Evolutionary conservation across 2,329 filamentous ascomycete genomes (phyloP), one percentile per base, ranked within the genome.

Genomic region (Xylariales sp.): DNA sequence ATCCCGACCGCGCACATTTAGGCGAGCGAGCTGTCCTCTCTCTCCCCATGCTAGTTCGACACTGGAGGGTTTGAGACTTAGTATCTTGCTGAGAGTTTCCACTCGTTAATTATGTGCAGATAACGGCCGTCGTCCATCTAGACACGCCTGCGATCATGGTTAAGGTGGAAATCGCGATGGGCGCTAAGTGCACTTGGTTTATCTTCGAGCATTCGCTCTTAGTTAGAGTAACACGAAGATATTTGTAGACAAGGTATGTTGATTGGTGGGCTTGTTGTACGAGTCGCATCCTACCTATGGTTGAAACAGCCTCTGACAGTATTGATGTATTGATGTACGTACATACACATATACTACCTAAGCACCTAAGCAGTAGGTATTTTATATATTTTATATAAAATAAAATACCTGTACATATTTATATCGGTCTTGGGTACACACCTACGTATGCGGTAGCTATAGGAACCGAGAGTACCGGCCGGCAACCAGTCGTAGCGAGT

Each of bases 401-500:
- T 39, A 39, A 10, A 39, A 16, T 52, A n/a, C 49, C 49, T 5
- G 14, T 2, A 32, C 14, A 18, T 55, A 55, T 41, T 3, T 14
- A 23, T 43, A 56, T 30, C 39, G 54, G 32, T 45, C 36, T 52
- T n/a, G 49, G 39, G 36, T 56, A 56, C 7, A 16, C 8, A 16
- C n/a, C 36, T 43, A 16, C 23, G 49, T 41, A 41, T 41, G 39
- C 12, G 39, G 39, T 41, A 41, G 12, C 39, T 14, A 14, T 14
- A 39, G 30, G 18, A 34, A 18, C 41, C 36, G 30, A 55, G 30
- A 53, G 52, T 48, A 61, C 48, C 62, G 65, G 61, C 65, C 62
- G 65, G 61, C 65, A 64, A 46, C 50, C 57, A 62, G 34, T 39
- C 9, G 52, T 12, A 34, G n/a, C 55, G 36, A 53, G 39, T 46